Base-by-base conservation (phyloP, 768 basidiomycete species). In the Agrocybe praecox region DNA sequence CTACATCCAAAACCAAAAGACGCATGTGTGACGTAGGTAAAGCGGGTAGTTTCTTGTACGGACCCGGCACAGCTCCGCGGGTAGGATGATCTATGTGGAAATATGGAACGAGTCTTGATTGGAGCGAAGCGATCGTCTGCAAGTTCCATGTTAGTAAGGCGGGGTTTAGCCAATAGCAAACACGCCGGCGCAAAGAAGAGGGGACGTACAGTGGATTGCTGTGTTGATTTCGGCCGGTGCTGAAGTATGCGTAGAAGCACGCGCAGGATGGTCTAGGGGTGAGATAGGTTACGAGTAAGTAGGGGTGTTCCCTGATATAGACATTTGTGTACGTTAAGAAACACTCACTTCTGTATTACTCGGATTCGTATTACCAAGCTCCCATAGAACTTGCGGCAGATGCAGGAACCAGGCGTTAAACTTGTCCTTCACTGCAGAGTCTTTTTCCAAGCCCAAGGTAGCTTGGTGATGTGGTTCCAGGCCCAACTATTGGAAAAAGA, bases 311-410 rank as follows among this genome's bases (percentile, higher is more conserved):
- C n/a, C 12, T 23, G n/a, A 29, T 29, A 29, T 29, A 29, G 26
- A 29, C 15, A 49, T 36, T 29, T 19, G n/a, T 53, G 36, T 9
- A 24, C 36, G 19, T 32, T 17, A 52, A 21, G 36, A 29, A 24
- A 32, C 10, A 43, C 77, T 61, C 49, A 90, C 93, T 81, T 91
- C 85, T 0, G 87, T 86, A 4, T 80, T 73, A 1, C 69, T 62
- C 17, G 80, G 67, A 66, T 92, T 83, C 52, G 71, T 81, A 10
- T 70, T 71, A 2, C 89, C 88, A 10, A 90, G 70, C 69, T 98
- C 95, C 96, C 96, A 98, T 4, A 98, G 75, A 6, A 80, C 79
- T 70, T 85, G 88, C 0, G 95, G 93, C 44, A 97, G 79, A 60
- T 89, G 85, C 23, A 80, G 69, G 17, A 94, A 61, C 94, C 95